Conservation (phyloP, 805 yeast genomes). For the Saccharomycopsis fodiens region DNA sequence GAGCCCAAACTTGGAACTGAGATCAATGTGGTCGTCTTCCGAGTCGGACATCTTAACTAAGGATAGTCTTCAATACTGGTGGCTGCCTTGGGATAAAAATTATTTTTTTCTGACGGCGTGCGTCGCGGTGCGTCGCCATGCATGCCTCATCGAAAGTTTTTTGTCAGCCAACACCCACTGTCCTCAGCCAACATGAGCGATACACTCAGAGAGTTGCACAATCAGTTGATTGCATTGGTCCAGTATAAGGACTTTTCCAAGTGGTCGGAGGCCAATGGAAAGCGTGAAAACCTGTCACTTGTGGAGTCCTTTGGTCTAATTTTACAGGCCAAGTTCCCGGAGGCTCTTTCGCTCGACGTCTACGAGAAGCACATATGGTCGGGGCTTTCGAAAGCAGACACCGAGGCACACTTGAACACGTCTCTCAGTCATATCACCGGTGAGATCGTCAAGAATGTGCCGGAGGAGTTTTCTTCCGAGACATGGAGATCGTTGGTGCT, state of each 20-base stretch:
- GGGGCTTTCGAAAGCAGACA: too few species aligned
- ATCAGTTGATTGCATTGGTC: not conserved
- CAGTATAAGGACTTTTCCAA: not conserved
- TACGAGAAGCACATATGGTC: not conserved
- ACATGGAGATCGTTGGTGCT: slow-evolving; percentile 14
- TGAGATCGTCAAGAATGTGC: not conserved
- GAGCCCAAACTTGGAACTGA: slow-evolving; percentile 13
- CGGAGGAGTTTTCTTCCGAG: not conserved
- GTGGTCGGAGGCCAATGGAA: not conserved
- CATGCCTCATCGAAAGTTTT: not conserved
- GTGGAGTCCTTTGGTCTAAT: not conserved
- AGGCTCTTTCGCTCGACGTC: not conserved
- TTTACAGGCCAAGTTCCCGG: not conserved
- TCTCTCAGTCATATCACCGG: not conserved
- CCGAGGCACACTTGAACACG: not conserved
- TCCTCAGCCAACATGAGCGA: too few species aligned
- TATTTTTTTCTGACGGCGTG: slow-evolving; percentile 1
- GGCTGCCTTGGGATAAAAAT: not conserved
- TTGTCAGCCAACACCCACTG: too few species aligned
- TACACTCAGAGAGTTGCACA: not conserved
- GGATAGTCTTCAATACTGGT: not conserved
- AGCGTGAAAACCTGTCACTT: not conserved
- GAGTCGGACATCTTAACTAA: slow-evolving; percentile 17
- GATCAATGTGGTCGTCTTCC: slow-evolving; percentile 11
- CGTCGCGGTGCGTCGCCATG: not conserved